Evolutionary conservation across 2,329 filamentous ascomycete genomes (phyloP), one percentile per base, ranked within the genome.

Genomic region (Cladosporium sp.): DNA sequence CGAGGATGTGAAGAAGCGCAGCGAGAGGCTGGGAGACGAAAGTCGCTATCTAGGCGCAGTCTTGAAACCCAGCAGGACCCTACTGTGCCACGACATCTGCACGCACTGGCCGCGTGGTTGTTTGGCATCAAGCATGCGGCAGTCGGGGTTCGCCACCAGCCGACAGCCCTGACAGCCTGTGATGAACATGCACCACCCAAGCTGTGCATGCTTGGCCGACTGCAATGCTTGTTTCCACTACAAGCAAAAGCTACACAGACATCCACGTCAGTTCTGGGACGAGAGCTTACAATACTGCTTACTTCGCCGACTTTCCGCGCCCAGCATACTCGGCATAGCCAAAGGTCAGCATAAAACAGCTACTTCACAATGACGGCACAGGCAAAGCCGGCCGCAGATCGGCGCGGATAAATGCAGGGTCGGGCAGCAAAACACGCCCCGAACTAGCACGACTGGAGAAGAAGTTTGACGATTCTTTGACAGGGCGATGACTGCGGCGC

Each of bases 381-480:
- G 22, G 34, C 19, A 36, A 15, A 39, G 51, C 51, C 51, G 39
- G 25, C n/a, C 51, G 39, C 39, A 34, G 17, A 55, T 36, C 51
- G 51, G 39, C 14, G 25, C 43, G 50, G 36, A 36, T 11, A 28
- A 42, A 52, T 52, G 50, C 50, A 52, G 50, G 50, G 50, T 40
- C 50, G 36, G 36, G 43, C 43, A 47, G 25, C 43, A 8, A 30
- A 52, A 40, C 50, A 37, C 36, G 20, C 36, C 50, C n/a, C 20
- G 22, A 17, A n/a, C 50, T 22, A 25, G 37, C 20, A 28, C 8
- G 5, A 22, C 37, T 39, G 22, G 50, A 37, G 50, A 11, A 52
- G 38, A 36, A 22, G 50, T 52, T 52, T 52, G 50, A 40, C 37
- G 37, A 52, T 52, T 52, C 37, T 52, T 52, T 52, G 50, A 52